Evolutionary conservation across 106 monocot species (phyloP), one percentile per base, ranked within the genome.

Genomic region (Xerophyta viscosa): DNA sequence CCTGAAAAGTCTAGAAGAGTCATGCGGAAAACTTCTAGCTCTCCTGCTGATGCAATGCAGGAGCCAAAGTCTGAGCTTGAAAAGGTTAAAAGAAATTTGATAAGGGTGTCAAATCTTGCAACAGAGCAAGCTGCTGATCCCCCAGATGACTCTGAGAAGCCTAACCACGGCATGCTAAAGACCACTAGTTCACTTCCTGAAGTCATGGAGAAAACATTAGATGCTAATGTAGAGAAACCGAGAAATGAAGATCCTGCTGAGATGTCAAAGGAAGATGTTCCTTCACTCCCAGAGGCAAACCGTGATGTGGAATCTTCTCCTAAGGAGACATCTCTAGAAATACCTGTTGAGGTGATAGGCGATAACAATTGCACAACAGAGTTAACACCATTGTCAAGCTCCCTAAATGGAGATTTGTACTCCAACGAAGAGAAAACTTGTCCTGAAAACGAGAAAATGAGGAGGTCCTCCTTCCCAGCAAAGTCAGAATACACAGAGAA

Each of bases 51-150:
- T 24, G 56, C 76, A 61, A 57, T 29, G 29, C 67, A 60, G 24
- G 94, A 96, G n/a, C 78, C 88, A 21, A 71, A 80, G 52, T 73
- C 67, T 66, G 96, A 96, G 65, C 81, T 96, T 68, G 96, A 88
- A 51, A 96, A 85, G 67, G 96, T 96, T 18, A 96, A 96, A 41
- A 77, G 76, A 42, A 96, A 68, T 61, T 67, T 96, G 43, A 89
- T 84, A 61, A 96, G 76, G 79, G 69, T 89, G 25, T 61, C 94
- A 29, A 81, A 63, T 73, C 54, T 69, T 2, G 57, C 57, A 14
- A 41, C 53, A 60, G 79, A 87, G 20, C 46, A 46, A 52, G 31
- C 61, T 10, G 70, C 70, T 56, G 75, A 69, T 41, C 36, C 19
- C 1, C 8, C 47, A 36, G 67, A 76, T 26, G 80, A 75, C 60